A percentile compares a stretch with the other conserved stretches of the same genome.
Evolutionary conservation across 805 yeast species (phyloP).

Genomic region (Wickerhamiella bombiphila): DNA sequence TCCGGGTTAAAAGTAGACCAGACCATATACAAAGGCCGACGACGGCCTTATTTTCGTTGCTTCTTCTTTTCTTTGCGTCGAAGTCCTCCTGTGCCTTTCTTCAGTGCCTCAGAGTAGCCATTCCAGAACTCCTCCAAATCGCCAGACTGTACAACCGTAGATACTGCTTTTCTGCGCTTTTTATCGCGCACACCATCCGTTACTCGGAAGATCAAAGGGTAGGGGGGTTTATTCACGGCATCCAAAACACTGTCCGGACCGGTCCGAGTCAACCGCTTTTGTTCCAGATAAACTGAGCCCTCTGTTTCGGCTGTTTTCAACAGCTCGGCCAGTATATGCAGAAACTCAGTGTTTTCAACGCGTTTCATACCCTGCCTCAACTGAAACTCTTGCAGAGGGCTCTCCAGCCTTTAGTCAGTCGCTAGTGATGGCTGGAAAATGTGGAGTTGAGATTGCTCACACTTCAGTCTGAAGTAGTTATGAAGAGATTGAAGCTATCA

Average conservation of each 20-base stretch:
- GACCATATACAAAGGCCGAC: neutral
- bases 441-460: no score
- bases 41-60: neutral
- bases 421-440: no score
- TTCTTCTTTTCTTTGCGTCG: constrained; percentile 64
- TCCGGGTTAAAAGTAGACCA: no score
- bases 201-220: constrained; percentile 55
- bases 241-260: constrained; percentile 13
- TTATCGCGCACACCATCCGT: constrained; percentile 42
- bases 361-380: constrained; percentile 12
- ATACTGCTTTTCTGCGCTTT: constrained; percentile 39
- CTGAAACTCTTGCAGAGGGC: no score
- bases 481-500: neutral
- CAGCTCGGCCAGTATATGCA: constrained; percentile 18
- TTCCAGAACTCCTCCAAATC: constrained; percentile 62
- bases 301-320: constrained; percentile 17
- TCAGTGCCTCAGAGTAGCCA: constrained; percentile 54
- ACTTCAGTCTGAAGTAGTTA: neutral
- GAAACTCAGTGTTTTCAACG: constrained; percentile 20
- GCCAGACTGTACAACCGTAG: constrained; percentile 55
- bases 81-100: constrained; percentile 59
- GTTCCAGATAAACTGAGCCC: constrained; percentile 26
- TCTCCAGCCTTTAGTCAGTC: no score
- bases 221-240: constrained; percentile 23
- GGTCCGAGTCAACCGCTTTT: constrained; percentile 22